These are phyloP conservation scores for Theobroma cacao DNA, from an alignment of 345 rosid species.

Conservation along the genomic window DNA sequence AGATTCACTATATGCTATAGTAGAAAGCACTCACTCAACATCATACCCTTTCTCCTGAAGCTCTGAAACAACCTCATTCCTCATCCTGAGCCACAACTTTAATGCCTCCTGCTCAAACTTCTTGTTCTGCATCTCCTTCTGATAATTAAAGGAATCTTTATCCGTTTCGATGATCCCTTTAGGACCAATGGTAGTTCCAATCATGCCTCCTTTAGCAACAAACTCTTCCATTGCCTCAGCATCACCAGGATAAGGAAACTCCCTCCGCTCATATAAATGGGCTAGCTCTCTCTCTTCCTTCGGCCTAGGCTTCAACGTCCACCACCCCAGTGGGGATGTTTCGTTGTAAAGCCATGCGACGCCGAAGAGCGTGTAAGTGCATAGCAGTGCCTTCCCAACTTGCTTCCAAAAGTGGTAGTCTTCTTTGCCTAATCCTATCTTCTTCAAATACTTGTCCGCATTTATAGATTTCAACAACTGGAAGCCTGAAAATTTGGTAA, in stretches of 20 bases:
- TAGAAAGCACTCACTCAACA: constrained; percentile 42
- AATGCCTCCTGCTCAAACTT: constrained; percentile 71
- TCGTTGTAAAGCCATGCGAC: constrained; percentile 71
- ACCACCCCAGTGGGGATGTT: constrained; percentile 89
- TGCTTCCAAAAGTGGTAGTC: constrained; percentile 77
- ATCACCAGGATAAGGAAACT: constrained; percentile 89
- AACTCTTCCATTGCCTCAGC: constrained; percentile 89
- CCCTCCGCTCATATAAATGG: constrained; percentile 72
- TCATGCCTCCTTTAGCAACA: constrained; percentile 71
- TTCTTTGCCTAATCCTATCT: constrained; percentile 16
- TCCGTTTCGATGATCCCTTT: constrained; percentile 66
- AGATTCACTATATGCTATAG: background rate
- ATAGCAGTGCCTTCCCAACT: constrained; percentile 72
- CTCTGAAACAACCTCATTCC: constrained; percentile 81
- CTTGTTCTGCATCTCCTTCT: constrained; percentile 62
- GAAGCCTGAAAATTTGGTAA: background rate
- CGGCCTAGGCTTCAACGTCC: constrained; percentile 83
- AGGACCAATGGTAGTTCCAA: constrained; percentile 68
- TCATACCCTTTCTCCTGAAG: constrained; percentile 81
- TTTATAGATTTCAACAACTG: background rate
- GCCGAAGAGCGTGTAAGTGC: constrained; percentile 72
- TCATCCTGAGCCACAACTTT: constrained; percentile 85
- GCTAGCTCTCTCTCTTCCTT: constrained; percentile 79
- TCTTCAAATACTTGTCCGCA: constrained; percentile 7
- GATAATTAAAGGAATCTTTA: constrained; percentile 45